phyloP scores from a whole-genome alignment of 2,329 filamentous ascomycete genomes.

The Venturiaceae sp. region DNA sequence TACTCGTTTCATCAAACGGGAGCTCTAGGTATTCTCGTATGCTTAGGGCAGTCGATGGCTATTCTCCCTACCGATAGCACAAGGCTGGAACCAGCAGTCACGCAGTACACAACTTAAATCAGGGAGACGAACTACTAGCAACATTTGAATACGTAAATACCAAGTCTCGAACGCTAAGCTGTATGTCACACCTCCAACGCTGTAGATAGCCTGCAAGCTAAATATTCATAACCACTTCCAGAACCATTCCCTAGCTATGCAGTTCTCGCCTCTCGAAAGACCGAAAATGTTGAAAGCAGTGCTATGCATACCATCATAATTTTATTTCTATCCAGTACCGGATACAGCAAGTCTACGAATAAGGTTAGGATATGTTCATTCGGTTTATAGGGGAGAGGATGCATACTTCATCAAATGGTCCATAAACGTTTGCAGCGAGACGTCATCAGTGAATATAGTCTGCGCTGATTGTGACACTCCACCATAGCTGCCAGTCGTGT shows the following conservation, averaged over 20 bases:
- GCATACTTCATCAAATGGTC: slow-evolving; percentile 98
- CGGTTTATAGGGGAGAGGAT: neutral
- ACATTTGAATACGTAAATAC: neutral
- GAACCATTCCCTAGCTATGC: too few relatives aligned
- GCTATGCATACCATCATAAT: neutral
- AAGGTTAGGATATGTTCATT: neutral
- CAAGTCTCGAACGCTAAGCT: neutral
- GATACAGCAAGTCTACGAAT: slow-evolving; percentile 6
- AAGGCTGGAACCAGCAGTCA: neutral
- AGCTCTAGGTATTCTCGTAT: too few relatives aligned
- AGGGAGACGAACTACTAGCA: neutral
- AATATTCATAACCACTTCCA: neutral
- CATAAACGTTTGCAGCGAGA: slow-evolving; percentile 98
- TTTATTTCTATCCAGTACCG: slow-evolving; percentile 3
- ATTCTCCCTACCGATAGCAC: too few relatives aligned
- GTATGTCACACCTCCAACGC: neutral
- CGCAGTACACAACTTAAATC: too few relatives aligned
- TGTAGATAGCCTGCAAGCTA: slow-evolving; percentile 3
- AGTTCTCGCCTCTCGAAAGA: too few relatives aligned
- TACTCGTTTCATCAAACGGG: too few relatives aligned
- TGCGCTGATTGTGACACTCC: slow-evolving; percentile 84
- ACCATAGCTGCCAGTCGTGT: slow-evolving; percentile 86
- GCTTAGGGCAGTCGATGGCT: too few relatives aligned
- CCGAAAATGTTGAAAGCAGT: too few relatives aligned
- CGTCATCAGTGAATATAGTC: slow-evolving; percentile 98